These are phyloP conservation scores for Cercospora berteroae DNA, from an alignment of 2,329 filamentous ascomycete species.

Conservation along the genomic window DNA sequence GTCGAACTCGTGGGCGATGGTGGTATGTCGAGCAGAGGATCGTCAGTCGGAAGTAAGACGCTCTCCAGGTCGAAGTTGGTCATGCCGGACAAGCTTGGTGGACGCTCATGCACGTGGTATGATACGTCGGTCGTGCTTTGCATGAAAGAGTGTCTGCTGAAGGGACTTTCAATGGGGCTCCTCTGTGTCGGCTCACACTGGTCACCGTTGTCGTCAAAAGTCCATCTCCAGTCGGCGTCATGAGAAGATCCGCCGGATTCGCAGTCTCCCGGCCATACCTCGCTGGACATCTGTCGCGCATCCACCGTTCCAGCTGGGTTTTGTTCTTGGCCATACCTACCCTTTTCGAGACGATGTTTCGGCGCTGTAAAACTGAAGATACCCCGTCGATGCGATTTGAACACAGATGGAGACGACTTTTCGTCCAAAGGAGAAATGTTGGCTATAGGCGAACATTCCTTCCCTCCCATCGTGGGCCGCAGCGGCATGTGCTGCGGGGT, in stretches of 20 bases:
- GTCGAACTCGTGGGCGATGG: constrained; percentile 35
- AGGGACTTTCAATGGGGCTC: constrained; percentile 30
- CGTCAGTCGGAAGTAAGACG: constrained; percentile 45
- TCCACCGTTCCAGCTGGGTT: not conserved
- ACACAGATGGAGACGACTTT: constrained; percentile 19
- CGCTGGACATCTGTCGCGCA: not conserved
- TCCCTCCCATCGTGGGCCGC: constrained; percentile 22
- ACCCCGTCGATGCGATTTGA: constrained; percentile 11
- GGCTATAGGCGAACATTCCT: constrained; percentile 27
- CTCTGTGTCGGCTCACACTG: not conserved
- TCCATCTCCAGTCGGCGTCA: not conserved
- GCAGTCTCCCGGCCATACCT: not conserved
- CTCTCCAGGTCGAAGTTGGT: constrained; percentile 36
- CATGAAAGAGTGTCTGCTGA: constrained; percentile 26
- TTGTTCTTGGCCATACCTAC: constrained; percentile 47
- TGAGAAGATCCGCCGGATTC: not conserved
- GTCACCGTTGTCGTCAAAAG: not conserved
- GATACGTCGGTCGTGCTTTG: constrained; percentile 16
- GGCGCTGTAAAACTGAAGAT: constrained; percentile 27
- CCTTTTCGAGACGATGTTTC: constrained; percentile 51
- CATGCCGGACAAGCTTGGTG: constrained; percentile 30
- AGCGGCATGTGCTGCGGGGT: constrained; percentile 43
- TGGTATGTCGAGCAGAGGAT: constrained; percentile 41
- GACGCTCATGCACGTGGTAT: constrained; percentile 18
- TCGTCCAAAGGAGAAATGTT: constrained; percentile 18